These are phyloP conservation scores for Botrytis aclada DNA, from an alignment of 2,329 filamentous ascomycete species.

Conservation along the genomic window DNA sequence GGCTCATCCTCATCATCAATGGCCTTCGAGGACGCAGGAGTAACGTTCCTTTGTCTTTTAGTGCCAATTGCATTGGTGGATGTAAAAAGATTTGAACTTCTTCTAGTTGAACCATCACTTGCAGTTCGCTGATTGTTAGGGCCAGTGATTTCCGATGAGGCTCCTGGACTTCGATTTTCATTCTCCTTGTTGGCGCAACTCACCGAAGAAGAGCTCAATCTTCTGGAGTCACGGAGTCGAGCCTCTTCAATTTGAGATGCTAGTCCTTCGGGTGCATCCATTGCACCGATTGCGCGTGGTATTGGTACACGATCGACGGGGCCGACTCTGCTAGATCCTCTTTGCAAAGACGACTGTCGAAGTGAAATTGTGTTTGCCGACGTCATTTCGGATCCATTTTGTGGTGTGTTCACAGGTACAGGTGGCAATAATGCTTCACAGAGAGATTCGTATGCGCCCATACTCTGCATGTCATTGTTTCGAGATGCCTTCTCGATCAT, in stretches of 20 bases:
- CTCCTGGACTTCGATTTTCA: background rate
- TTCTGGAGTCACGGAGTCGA: conserved; percentile 7
- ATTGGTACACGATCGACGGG: background rate
- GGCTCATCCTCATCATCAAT: conserved; percentile 50
- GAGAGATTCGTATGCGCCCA: conserved; percentile 33
- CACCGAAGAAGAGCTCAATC: conserved; percentile 11
- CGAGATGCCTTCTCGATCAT: conserved; percentile 25
- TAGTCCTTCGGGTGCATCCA: background rate
- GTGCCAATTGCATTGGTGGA: conserved; percentile 28
- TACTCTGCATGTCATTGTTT: conserved; percentile 30
- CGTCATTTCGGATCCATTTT: conserved; percentile 22
- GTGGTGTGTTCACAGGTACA: conserved; percentile 33
- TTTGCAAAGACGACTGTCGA: conserved; percentile 3
- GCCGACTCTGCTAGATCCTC: background rate
- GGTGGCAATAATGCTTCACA: conserved; percentile 35
- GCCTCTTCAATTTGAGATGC: conserved; percentile 6
- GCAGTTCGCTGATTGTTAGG: background rate
- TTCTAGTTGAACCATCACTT: conserved; percentile 20
- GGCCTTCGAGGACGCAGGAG: conserved; percentile 45
- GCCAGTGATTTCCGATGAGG: background rate
- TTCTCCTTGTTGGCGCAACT: conserved; percentile 12
- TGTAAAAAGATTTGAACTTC: conserved; percentile 26
- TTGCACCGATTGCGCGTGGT: background rate
- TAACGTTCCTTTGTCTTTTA: conserved; percentile 49
- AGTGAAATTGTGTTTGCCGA: background rate